Evolutionary conservation across 2,329 filamentous ascomycete genomes (phyloP), one percentile per base, ranked within the genome.

Genomic region (Rhynchosporium graminicola): DNA sequence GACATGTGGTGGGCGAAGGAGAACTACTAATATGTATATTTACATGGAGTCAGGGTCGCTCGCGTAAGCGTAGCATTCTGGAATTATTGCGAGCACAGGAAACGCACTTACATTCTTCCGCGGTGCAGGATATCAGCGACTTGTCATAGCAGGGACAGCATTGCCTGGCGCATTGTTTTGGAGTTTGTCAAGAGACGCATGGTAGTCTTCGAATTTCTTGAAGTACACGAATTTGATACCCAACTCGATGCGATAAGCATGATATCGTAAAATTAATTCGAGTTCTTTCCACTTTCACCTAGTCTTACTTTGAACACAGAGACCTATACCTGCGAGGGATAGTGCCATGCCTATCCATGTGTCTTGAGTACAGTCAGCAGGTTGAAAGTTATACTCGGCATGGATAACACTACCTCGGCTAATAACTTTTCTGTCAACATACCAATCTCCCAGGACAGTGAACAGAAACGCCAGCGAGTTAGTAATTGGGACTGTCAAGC

Each of bases 401-500:
- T 33, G 36, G 52, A 8, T 43, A 20, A 12, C 43, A 4, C 42
- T 78, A 92, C 91, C 86, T 80, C 86, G 83, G 69, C 87, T 90
- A 65, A 98, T 96, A 1, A 93, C 89, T 75, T 97, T 98, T 64
- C 87, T 87, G 71, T 97, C 94, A 0, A 94, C 92, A 81, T 89
- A 96, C 92, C 93, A 98, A 70, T 98, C 94, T 0, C 93, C 94
- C 12, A 97, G 73, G 1, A 97, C 93, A 0, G 94, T 98, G 73
- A 97, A 98, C n/a, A 98, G 77, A 70, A 98, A 98, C 0, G 94
- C 94, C 72, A 96, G 79, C 0, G 92, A 96, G 73, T 98, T 98
- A 1, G 94, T 93, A 66, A 98, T 95, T 1, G 94, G 94, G 0
- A 98, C 93, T 2, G 93, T 97, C 66, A 98, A 80, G 73, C 92